Conservation (phyloP, 805 yeast genomes). For the Yamadazyma nakazawae region DNA sequence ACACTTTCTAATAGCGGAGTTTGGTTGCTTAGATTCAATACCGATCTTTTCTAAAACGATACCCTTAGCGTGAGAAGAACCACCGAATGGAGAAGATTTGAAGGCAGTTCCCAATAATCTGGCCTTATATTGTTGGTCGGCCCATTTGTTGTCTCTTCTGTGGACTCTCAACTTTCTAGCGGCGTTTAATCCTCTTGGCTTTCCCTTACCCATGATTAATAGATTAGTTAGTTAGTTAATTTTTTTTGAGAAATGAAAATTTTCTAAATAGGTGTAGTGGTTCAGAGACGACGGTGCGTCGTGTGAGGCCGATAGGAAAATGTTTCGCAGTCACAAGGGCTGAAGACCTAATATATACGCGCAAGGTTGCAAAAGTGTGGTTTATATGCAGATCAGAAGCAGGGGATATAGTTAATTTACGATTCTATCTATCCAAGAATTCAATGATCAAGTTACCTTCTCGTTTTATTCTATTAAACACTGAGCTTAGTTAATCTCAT, state of each 20-base stretch:
- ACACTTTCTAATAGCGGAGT: constrained; percentile 99
- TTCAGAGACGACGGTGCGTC: constrained; percentile 3
- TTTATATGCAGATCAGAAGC: too few relatives aligned
- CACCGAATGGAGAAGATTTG: constrained; percentile 99
- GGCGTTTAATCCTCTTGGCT: constrained; percentile 99
- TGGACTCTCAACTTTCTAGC: constrained; percentile 99
- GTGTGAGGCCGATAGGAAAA: not conserved
- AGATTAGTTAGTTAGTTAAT: constrained; percentile 7
- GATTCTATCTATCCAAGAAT: too few relatives aligned
- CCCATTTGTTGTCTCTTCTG: constrained; percentile 99
- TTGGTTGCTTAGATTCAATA: constrained; percentile 99
- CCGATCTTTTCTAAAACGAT: constrained; percentile 99
- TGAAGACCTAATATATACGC: not conserved
- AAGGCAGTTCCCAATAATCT: constrained; percentile 99
- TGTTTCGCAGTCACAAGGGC: not conserved
- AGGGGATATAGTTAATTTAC: too few relatives aligned
- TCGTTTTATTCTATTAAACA: not conserved
- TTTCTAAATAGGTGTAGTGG: constrained; percentile 6
- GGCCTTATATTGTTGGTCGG: constrained; percentile 96
- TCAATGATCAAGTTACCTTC: not conserved
- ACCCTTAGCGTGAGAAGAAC: constrained; percentile 99
- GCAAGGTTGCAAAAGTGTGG: not conserved
- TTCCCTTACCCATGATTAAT: constrained; percentile 94
- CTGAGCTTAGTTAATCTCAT: not conserved
- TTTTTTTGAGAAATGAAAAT: constrained; percentile 7